Evolutionary conservation across 2,329 filamentous ascomycete genomes (phyloP).

Genomic region (Aspergillus ochraceoroseus): DNA sequence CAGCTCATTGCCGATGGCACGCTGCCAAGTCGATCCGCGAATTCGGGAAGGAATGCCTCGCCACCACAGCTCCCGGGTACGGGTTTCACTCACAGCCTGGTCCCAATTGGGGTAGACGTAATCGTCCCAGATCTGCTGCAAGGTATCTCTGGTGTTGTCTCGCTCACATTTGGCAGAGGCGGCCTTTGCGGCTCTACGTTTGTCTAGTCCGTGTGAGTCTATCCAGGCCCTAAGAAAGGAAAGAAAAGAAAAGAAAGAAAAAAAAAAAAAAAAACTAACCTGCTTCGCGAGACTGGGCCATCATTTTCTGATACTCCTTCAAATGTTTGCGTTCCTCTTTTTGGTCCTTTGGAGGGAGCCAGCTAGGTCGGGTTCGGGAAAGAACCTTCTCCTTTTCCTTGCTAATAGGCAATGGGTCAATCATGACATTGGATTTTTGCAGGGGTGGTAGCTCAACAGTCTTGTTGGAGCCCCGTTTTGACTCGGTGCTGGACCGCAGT

Average conservation of each 20-base stretch:
- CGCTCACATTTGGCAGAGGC: slow-evolving; percentile 48
- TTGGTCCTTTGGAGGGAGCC: slow-evolving; percentile 66
- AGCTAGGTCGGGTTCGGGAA: slow-evolving; percentile 62
- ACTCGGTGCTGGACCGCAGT: slow-evolving; percentile 37
- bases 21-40: slow-evolving; percentile 56
- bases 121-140: slow-evolving; percentile 58
- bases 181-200: slow-evolving; percentile 46
- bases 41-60: slow-evolving; percentile 55
- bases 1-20: slow-evolving; percentile 59
- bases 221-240: not conserved
- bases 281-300: slow-evolving; percentile 57
- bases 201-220: slow-evolving; percentile 43
- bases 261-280: slow-evolving; percentile 37
- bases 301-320: slow-evolving; percentile 64
- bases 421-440: slow-evolving; percentile 59
- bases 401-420: slow-evolving; percentile 62
- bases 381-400: slow-evolving; percentile 63
- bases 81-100: slow-evolving; percentile 49
- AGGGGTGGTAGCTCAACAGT: slow-evolving; percentile 54
- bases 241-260: not conserved
- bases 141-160: slow-evolving; percentile 49
- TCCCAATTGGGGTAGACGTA: slow-evolving; percentile 59
- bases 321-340: slow-evolving; percentile 87
- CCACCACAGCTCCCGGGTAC: slow-evolving; percentile 61
- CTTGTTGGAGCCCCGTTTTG: slow-evolving; percentile 34